Evolutionary conservation across 441 rosid genomes (phyloP).

Genomic region (Populus hybrid): DNA sequence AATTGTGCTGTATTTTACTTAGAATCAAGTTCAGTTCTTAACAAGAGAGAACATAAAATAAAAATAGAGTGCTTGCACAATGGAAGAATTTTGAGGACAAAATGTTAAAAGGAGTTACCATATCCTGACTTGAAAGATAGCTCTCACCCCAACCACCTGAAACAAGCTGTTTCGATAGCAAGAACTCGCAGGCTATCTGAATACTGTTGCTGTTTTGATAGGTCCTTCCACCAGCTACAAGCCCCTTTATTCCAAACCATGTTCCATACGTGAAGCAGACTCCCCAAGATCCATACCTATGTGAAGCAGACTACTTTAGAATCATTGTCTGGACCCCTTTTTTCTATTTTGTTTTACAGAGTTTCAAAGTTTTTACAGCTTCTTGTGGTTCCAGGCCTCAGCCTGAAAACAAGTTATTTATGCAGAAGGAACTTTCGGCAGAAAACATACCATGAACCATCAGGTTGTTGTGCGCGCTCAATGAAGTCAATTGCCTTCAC

Average conservation of each 20-base stretch:
- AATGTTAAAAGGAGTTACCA: conserved; percentile 21
- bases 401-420: too few relatives aligned
- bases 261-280: conserved; percentile 64
- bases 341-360: neutral
- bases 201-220: conserved; percentile 32
- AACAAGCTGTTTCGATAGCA: conserved; percentile 52
- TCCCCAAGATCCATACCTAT: conserved; percentile 79
- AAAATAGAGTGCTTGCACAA: too few relatives aligned
- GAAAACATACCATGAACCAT: conserved; percentile 60
- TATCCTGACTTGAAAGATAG: conserved; percentile 52
- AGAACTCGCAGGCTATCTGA: conserved; percentile 54
- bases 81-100: too few relatives aligned
- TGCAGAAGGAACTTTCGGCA: neutral
- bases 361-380: too few relatives aligned
- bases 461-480: conserved; percentile 38
- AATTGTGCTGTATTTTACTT: too few relatives aligned
- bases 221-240: conserved; percentile 40
- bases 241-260: conserved; percentile 59
- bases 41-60: too few relatives aligned
- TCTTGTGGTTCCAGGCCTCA: too few relatives aligned
- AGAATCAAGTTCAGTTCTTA: too few relatives aligned
- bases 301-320: neutral
- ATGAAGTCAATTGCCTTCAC: conserved; percentile 45
- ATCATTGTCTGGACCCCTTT: too few relatives aligned
- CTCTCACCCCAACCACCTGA: conserved; percentile 82